These are phyloP conservation scores for Fusarium torreyae DNA, from an alignment of 2,329 filamentous ascomycete genomes.

Conservation along the genomic window DNA sequence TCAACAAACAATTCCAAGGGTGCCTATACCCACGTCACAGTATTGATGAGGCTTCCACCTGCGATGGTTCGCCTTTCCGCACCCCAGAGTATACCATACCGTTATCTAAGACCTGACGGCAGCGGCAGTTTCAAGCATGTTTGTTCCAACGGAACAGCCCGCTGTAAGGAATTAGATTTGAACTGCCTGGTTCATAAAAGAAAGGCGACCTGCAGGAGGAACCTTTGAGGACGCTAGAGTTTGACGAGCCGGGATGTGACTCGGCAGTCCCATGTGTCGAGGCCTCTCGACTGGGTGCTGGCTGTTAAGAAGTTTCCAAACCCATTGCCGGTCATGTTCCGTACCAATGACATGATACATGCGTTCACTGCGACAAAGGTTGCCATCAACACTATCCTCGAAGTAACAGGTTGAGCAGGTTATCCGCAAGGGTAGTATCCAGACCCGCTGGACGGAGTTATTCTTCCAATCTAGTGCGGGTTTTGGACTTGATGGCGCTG, in stretches of 20 bases:
- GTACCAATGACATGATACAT: conserved; percentile 12
- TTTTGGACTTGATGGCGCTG: conserved; percentile 6
- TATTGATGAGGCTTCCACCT: conserved; percentile 5
- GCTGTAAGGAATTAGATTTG: not conserved
- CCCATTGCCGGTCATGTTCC: conserved; percentile 13
- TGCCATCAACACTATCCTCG: conserved; percentile 19
- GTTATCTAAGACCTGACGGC: not conserved
- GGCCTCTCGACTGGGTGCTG: conserved; percentile 6
- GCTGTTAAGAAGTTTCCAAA: not conserved
- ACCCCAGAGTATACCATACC: not conserved
- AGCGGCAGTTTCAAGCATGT: conserved; percentile 15
- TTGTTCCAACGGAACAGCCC: conserved; percentile 8
- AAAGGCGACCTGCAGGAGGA: conserved; percentile 17
- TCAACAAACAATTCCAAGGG: conserved; percentile 24
- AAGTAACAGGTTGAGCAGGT: conserved; percentile 18
- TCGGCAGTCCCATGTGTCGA: conserved; percentile 18
- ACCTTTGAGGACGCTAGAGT: conserved; percentile 20
- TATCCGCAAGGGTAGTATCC: conserved; percentile 24
- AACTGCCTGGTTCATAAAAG: conserved; percentile 18
- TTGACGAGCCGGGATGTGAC: conserved; percentile 27
- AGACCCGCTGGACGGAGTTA: conserved; percentile 23
- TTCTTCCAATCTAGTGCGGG: conserved; percentile 21
- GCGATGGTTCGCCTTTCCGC: not conserved
- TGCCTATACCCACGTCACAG: conserved; percentile 3
- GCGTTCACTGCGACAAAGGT: conserved; percentile 21